A percentile compares a stretch with the other conserved stretches of the same genome.
These are phyloP conservation scores for Lithospermum erythrorhizon DNA, from an alignment of 257 asterid genomes.

Conservation along the genomic window DNA sequence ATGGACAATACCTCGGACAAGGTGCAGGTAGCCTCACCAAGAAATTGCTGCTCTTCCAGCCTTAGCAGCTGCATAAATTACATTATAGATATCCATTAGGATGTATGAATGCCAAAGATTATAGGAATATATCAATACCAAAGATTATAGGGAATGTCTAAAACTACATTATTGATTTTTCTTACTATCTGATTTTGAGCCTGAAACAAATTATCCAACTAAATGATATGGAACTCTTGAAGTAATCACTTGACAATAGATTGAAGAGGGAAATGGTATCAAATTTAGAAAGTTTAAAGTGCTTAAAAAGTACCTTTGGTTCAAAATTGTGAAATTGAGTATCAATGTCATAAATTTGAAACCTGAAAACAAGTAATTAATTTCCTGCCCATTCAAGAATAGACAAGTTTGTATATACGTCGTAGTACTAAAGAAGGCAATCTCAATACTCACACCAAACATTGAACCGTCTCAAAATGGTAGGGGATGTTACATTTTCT, in stretches of 20 bases:
- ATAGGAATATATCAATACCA: neutral
- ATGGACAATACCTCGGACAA: constrained; percentile 60
- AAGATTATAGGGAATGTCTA: neutral
- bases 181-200: neutral
- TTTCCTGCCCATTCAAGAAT: constrained; percentile 8
- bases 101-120: neutral
- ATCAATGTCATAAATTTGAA: constrained; percentile 87
- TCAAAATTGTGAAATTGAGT: constrained; percentile 67
- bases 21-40: constrained; percentile 84
- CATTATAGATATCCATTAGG: neutral
- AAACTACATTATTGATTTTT: too few relatives aligned
- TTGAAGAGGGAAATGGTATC: neutral
- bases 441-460: constrained; percentile 76
- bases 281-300: too few relatives aligned
- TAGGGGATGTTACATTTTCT: constrained; percentile 55
- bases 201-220: neutral
- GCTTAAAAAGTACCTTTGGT: constrained; percentile 44
- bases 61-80: constrained; percentile 33
- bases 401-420: constrained; percentile 8
- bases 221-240: neutral
- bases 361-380: constrained; percentile 34
- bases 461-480: constrained; percentile 89
- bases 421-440: constrained; percentile 12
- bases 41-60: constrained; percentile 95
- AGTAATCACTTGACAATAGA: neutral